phyloP scores from a whole-genome alignment of 805 yeast species.

The Metschnikowia bowlesiae region DNA sequence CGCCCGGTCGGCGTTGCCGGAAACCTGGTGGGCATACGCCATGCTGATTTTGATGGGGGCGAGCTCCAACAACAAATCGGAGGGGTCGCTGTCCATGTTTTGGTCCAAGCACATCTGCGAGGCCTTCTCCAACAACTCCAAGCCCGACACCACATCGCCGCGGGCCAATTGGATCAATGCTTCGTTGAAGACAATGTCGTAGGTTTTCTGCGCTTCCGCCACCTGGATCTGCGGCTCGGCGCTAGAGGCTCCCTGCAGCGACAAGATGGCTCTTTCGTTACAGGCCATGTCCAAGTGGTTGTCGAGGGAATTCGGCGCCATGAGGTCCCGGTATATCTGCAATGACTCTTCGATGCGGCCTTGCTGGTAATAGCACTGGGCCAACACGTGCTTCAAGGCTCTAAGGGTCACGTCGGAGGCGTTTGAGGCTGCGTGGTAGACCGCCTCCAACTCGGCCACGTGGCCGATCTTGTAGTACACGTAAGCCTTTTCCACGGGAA shows the following conservation, averaged over 20 bases:
- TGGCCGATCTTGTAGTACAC: slow-evolving; percentile 55
- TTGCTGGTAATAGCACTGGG: slow-evolving; percentile 49
- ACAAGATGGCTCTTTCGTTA: slow-evolving; percentile 65
- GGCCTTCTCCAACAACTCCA: slow-evolving; percentile 45
- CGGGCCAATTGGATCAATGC: slow-evolving; percentile 48
- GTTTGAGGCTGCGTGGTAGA: slow-evolving; percentile 6
- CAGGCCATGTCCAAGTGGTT: slow-evolving; percentile 51
- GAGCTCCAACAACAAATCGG: slow-evolving; percentile 49
- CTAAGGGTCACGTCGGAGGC: slow-evolving; percentile 18
- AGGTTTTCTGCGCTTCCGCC: slow-evolving; percentile 28
- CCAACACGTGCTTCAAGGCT: slow-evolving; percentile 47
- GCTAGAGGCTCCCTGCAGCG: slow-evolving; percentile 36
- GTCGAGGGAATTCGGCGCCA: slow-evolving; percentile 32
- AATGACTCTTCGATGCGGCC: slow-evolving; percentile 44
- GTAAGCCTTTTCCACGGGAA: slow-evolving; percentile 53
- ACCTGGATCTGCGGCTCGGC: slow-evolving; percentile 5
- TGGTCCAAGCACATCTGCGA: slow-evolving; percentile 35
- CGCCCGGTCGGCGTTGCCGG: slow-evolving; percentile 9
- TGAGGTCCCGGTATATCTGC: slow-evolving; percentile 41
- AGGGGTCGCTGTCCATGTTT: slow-evolving; percentile 30
- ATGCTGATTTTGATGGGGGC: slow-evolving; percentile 59
- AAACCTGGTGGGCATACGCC: slow-evolving; percentile 46
- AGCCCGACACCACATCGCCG: slow-evolving; percentile 36
- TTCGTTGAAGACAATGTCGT: slow-evolving; percentile 59
- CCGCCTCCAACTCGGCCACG: slow-evolving; percentile 23